These are phyloP conservation scores for Cordyceps tenuipes DNA, from an alignment of 2,329 filamentous ascomycete genomes.

Conservation along the genomic window DNA sequence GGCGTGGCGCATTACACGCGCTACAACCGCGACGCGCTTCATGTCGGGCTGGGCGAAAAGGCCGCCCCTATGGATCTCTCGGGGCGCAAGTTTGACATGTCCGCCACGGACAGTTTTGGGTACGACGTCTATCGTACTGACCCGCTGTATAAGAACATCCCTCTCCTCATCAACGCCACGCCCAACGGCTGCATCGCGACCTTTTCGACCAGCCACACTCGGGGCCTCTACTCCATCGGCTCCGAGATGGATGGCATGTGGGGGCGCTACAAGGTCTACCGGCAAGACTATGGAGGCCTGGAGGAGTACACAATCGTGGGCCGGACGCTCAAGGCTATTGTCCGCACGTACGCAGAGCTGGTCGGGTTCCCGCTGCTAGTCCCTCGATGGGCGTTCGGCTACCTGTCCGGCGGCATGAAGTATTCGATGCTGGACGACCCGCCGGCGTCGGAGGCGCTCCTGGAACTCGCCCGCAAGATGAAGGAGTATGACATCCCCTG, in stretches of 20 bases:
- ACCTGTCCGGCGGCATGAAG: slow-evolving; percentile 57
- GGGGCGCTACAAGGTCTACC: slow-evolving; percentile 66
- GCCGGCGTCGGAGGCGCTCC: slow-evolving; percentile 47
- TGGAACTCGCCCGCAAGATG: slow-evolving; percentile 53
- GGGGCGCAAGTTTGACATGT: slow-evolving; percentile 56
- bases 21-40: slow-evolving; percentile 54
- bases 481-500: slow-evolving; percentile 60
- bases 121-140: slow-evolving; percentile 65
- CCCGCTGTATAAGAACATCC: slow-evolving; percentile 69
- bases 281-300: slow-evolving; percentile 63
- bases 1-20: slow-evolving; percentile 58
- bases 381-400: slow-evolving; percentile 65
- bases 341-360: slow-evolving; percentile 56
- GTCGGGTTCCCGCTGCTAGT: slow-evolving; percentile 61
- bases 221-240: slow-evolving; percentile 58
- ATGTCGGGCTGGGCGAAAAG: slow-evolving; percentile 66
- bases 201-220: slow-evolving; percentile 58
- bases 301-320: slow-evolving; percentile 65
- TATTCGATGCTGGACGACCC: slow-evolving; percentile 43
- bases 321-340: slow-evolving; percentile 56
- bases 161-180: slow-evolving; percentile 60
- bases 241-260: slow-evolving; percentile 69
- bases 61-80: slow-evolving; percentile 64
- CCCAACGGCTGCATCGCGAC: slow-evolving; percentile 55
- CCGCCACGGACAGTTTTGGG: slow-evolving; percentile 64